A percentile compares a stretch with the other conserved stretches of the same genome.
These are phyloP conservation scores for Aegilops tauschii DNA, from an alignment of 176 grass and related monocot genomes.

Conservation along the genomic window DNA sequence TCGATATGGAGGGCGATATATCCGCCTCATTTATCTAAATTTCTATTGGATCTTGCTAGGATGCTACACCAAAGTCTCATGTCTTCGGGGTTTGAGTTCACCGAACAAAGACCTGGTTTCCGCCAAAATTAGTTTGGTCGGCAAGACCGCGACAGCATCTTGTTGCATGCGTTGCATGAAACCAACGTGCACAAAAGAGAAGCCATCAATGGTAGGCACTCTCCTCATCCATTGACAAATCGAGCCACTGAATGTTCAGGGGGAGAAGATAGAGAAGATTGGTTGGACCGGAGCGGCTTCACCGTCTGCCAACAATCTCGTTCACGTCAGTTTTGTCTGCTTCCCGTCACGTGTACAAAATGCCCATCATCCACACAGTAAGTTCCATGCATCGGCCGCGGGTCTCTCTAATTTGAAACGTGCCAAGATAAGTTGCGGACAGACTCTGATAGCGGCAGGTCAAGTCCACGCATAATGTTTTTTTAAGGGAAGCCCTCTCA, in stretches of 20 bases:
- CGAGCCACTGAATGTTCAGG: not conserved
- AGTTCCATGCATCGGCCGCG: not conserved
- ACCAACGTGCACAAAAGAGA: slow-evolving; percentile 32
- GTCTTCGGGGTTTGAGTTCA: not conserved
- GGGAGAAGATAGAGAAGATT: not conserved
- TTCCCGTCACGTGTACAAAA: not conserved
- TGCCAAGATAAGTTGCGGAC: not conserved
- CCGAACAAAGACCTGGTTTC: not conserved
- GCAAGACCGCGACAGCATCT: not conserved
- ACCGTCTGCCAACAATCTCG: not conserved
- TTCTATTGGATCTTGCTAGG: not conserved
- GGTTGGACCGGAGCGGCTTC: not conserved
- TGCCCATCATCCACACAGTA: not conserved
- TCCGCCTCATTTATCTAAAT: not conserved
- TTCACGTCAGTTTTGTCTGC: not conserved
- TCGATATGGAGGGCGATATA: not conserved
- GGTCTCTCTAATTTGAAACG: not conserved
- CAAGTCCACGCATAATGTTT: not conserved
- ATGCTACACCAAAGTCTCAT: not conserved
- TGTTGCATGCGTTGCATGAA: not conserved
- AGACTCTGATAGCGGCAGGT: not conserved
- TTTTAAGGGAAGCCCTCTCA: no score
- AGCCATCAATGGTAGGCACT: not conserved
- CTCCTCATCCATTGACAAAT: not conserved
- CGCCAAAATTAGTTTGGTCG: not conserved